Conservation (phyloP, 2,329 filamentous ascomycete genomes). For the Sporothrix sp. region DNA sequence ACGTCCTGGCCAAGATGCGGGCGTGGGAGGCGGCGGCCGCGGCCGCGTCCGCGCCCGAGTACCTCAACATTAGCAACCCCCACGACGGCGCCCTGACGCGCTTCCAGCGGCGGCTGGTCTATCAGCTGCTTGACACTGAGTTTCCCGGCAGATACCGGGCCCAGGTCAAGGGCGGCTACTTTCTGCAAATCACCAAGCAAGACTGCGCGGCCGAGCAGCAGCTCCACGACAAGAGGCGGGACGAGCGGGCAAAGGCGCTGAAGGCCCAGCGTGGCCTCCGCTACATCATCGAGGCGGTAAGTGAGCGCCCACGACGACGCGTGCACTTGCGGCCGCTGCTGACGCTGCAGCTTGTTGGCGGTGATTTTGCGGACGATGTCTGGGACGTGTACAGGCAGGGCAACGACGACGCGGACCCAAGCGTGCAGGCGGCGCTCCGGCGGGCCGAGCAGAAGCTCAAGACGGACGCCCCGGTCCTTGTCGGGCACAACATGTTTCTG, state of each 20-base stretch:
- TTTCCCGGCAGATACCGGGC: constrained; percentile 17
- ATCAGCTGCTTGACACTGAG: constrained; percentile 20
- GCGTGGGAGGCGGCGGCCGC: constrained; percentile 5
- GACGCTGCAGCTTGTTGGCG: constrained; percentile 23
- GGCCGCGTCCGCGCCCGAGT: not conserved
- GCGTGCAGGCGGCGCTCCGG: constrained; percentile 10
- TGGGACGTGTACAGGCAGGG: not conserved
- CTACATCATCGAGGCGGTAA: constrained; percentile 13
- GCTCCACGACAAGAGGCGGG: not conserved
- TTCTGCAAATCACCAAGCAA: constrained; percentile 17
- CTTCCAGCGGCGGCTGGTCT: constrained; percentile 22
- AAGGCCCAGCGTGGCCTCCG: constrained; percentile 17
- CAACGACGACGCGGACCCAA: not conserved
- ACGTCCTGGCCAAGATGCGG: not conserved
- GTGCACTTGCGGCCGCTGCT: too few relatives aligned
- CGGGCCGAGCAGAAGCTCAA: constrained; percentile 24
- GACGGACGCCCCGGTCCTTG: constrained; percentile 31
- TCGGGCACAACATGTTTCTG: constrained; percentile 57
- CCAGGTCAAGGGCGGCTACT: constrained; percentile 5
- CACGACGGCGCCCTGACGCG: constrained; percentile 20
- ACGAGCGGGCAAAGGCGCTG: constrained; percentile 10
- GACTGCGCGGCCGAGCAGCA: constrained; percentile 7
- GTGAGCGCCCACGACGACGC: not conserved
- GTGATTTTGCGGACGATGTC: constrained; percentile 20
- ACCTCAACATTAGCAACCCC: constrained; percentile 19